A percentile compares a stretch with the other conserved stretches of the same genome.
Evolutionary conservation across 805 yeast species (phyloP).

Genomic region (Candida maris): DNA sequence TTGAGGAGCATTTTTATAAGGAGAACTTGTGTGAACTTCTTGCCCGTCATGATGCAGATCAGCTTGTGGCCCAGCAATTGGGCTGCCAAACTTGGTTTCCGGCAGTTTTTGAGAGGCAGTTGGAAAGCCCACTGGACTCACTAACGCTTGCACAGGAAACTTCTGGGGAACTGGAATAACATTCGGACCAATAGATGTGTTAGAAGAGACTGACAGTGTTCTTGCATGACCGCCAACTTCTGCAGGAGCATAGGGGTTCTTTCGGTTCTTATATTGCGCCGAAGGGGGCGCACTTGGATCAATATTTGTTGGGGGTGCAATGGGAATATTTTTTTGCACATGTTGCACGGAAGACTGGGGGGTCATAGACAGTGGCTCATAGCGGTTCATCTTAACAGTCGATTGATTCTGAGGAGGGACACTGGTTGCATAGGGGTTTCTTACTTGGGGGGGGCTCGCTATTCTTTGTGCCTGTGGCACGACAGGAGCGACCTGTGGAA

Average conservation of each 20-base stretch:
- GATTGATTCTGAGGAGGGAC: constrained; percentile 3
- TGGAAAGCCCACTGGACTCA: constrained; percentile 8
- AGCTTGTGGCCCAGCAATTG: neutral
- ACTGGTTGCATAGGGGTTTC: constrained; percentile 5
- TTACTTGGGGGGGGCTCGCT: constrained; percentile 4
- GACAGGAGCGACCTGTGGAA: neutral
- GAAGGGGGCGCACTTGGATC: constrained; percentile 4
- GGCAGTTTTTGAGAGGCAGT: neutral
- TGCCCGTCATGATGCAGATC: neutral
- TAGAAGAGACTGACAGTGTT: constrained; percentile 19
- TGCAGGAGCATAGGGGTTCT: constrained; percentile 33
- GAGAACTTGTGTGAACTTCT: neutral
- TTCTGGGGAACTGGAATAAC: constrained; percentile 29
- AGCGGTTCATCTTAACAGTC: constrained; percentile 8
- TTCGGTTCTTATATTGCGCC: constrained; percentile 9
- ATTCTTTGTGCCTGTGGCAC: neutral
- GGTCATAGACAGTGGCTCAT: constrained; percentile 11
- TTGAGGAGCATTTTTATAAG: constrained; percentile 2
- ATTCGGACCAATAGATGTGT: constrained; percentile 25
- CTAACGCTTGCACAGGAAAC: constrained; percentile 16
- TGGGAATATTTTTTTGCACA: neutral
- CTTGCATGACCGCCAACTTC: constrained; percentile 30
- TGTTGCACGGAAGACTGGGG: constrained; percentile 31
- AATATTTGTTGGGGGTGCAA: constrained; percentile 2
- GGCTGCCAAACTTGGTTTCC: constrained; percentile 2